Base-by-base conservation (phyloP, 2,329 filamentous ascomycete species). In the Celoporthe dispersa region DNA sequence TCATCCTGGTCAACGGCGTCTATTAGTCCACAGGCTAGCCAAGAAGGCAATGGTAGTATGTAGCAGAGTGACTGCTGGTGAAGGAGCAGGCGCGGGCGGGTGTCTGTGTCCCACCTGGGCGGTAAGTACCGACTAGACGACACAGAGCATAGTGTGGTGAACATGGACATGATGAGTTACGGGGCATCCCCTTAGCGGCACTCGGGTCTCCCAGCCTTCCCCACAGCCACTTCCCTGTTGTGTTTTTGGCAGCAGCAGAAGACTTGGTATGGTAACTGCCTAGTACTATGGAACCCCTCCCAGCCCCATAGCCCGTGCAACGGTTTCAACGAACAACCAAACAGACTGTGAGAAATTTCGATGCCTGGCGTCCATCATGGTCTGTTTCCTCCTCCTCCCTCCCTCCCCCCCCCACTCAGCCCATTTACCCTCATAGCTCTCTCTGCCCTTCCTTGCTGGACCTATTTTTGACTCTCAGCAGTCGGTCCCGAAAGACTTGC, bases 291-390 rank as follows among this genome's bases (percentile, higher is more conserved):
- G 53, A 7, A 55, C 53, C 5, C 53, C 31, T 25, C 7, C 14
- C 7, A 37, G 44, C 44, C 63, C 69, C 69, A 66, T 57, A 55
- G 61, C n/a, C 44, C 55, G 48, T 69, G 63, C 35, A 41, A 66
- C 69, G 66, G 69, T 64, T 55, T 57, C 53, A 59, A 71, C 44
- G 28, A 12, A 33, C 62, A 59, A 48, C 69, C 69, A 71, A 69
- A 62, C 51, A 71, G 62, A 66, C 57, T 31, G 41, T n/a, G 37
- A 48, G 59, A 68, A 71, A 71, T 71, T 60, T 64, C 65, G 69
- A 66, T 66, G 69, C 69, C 69, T 71, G 44, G 63, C 9, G 22
- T 41, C 28, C 48, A 53, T 28, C 48, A n/a, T 28, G 25, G 25
- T 31, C 19, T 55, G 48, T 25, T 51, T 25, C 31, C 61, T 44